Evolutionary conservation across 495 filamentous ascomycete genomes (phyloP), one percentile per base, ranked within the genome.

Genomic region (Xylaria castorea): DNA sequence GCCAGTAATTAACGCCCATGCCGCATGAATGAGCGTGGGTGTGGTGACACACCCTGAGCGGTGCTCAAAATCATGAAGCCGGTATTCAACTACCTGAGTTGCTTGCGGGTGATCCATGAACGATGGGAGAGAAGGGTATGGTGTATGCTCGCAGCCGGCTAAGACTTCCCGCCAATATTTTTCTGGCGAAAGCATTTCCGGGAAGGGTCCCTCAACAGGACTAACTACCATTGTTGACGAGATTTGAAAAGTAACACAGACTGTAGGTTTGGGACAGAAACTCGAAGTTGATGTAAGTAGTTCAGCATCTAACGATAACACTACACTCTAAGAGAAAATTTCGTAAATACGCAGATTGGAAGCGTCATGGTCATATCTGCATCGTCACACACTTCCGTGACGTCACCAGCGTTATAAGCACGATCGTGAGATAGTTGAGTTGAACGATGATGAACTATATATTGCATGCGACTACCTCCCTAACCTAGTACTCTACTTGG

Each of bases 131-230:
- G 60, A 25, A 42, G 60, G 60, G 36, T 63, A 63, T 63, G 60
- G 60, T 42, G 60, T 63, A 44, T 63, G 60, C 60, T 63, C 60
- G 36, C 60, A 63, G 38, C 60, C 60, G 6, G 60, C 60, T 25
- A 63, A 63, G 34, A 34, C 34, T 44, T 63, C 20, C 38, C 60
- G 60, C 60, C 60, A 63, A 42, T 63, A 63, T 40, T 42, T 12
- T 6, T 42, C 60, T 63, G 60, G 36, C 5, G 60, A 42, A 44
- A 27, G 34, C 60, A 42, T 63, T n/a, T 14, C 5, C 16, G 58
- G 34, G 12, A 32, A 40, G 36, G n/a, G 16, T 12, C 34, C 36
- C 40, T 38, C 34, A 25, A 42, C 18, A 62, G 34, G 2, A 62
- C 11, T 25, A 22, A 62, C 32, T 40, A 62, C 34, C 20, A 44